A percentile compares a stretch with the other conserved stretches of the same genome.
These are phyloP conservation scores for Neolentinus lepideus DNA, from an alignment of 1,284 basidiomycete genomes.

Conservation along the genomic window DNA sequence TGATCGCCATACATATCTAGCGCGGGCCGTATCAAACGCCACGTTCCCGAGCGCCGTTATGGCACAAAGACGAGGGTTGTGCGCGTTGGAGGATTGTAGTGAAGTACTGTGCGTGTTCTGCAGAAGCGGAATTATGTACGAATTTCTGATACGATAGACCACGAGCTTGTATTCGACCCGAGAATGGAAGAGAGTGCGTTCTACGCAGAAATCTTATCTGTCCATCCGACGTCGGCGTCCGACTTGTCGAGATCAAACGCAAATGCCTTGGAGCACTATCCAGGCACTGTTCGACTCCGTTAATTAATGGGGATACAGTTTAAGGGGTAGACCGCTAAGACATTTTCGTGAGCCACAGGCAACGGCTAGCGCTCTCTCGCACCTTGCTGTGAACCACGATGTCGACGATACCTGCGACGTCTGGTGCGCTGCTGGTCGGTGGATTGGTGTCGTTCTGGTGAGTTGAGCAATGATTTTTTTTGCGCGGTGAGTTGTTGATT, in stretches of 20 bases:
- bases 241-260: background rate
- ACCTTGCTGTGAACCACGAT: background rate
- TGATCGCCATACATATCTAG: too few relatives aligned
- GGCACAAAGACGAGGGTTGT: too few relatives aligned
- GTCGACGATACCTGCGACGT: background rate
- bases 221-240: background rate
- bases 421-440: background rate
- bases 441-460: background rate
- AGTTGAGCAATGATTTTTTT: background rate
- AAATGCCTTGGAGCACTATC: background rate
- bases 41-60: too few relatives aligned
- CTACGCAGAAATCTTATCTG: too few relatives aligned
- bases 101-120: too few relatives aligned
- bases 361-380: background rate
- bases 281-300: background rate
- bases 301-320: background rate
- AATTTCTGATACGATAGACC: too few relatives aligned
- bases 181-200: too few relatives aligned
- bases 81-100: too few relatives aligned
- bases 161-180: too few relatives aligned
- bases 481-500: background rate
- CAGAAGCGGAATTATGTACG: too few relatives aligned
- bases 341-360: too few relatives aligned
- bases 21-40: too few relatives aligned
- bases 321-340: background rate